phyloP scores from a whole-genome alignment of 2,329 filamentous ascomycete species.

The Gnomoniopsis sp. region DNA sequence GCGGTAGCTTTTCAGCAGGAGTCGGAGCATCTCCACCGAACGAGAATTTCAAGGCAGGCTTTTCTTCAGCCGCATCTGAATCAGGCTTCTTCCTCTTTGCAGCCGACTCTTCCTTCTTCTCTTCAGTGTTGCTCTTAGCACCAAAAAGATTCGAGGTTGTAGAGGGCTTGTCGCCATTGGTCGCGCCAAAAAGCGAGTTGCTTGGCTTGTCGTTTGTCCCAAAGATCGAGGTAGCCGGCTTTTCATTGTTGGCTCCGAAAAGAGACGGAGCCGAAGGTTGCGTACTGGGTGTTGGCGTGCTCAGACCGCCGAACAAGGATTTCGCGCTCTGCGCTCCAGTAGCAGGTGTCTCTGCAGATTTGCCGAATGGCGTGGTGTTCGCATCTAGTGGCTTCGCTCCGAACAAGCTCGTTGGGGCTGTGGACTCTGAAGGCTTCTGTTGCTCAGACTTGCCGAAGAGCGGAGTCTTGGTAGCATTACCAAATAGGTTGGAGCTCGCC shows the following conservation, averaged over 20 bases:
- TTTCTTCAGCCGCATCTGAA: constrained; percentile 8
- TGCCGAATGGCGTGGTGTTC: constrained; percentile 21
- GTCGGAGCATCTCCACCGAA: constrained; percentile 15
- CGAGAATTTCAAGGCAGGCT: constrained; percentile 7
- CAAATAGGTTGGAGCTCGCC: constrained; percentile 15
- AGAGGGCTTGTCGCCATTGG: constrained; percentile 6
- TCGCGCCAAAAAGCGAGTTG: constrained; percentile 13
- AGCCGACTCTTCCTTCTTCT: constrained; percentile 12
- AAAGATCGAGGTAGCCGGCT: constrained; percentile 14
- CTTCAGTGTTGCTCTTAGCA: neutral
- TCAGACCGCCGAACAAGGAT: constrained; percentile 30
- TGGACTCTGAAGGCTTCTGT: constrained; percentile 24
- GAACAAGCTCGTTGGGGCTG: constrained; percentile 18
- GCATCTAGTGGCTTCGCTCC: constrained; percentile 5
- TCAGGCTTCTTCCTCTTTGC: constrained; percentile 16
- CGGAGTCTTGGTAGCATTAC: constrained; percentile 13
- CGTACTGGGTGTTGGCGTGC: neutral
- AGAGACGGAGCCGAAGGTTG: constrained; percentile 27
- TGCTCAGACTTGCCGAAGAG: constrained; percentile 16
- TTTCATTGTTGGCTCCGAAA: constrained; percentile 18
- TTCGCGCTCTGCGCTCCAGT: constrained; percentile 26
- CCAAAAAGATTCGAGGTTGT: constrained; percentile 14
- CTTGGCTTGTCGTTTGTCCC: constrained; percentile 6
- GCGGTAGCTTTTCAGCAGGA: constrained; percentile 11
- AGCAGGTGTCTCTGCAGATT: constrained; percentile 27